Conservation (phyloP, 345 rosid species). For the Eucalyptus curtisii region DNA sequence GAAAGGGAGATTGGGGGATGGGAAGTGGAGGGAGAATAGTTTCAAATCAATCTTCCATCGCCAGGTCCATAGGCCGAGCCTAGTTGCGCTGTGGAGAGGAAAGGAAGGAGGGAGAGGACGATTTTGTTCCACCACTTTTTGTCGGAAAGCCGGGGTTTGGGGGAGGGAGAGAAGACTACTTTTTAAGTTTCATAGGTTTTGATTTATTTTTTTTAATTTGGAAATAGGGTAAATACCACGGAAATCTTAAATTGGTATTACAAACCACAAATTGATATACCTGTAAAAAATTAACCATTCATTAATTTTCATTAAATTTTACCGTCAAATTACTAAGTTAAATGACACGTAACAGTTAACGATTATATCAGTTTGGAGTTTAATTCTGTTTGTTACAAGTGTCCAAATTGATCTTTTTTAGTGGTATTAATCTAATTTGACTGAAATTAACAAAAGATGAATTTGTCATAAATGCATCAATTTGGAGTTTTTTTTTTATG, state of each 20-base stretch:
- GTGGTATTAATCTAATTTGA: too few relatives aligned
- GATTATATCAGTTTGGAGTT: rapidly evolving
- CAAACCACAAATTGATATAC: too few relatives aligned
- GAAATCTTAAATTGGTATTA: too few relatives aligned
- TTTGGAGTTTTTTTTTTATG: too few relatives aligned
- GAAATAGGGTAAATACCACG: too few relatives aligned
- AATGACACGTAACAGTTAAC: too few relatives aligned
- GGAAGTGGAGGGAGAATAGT: neutral
- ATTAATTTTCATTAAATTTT: too few relatives aligned
- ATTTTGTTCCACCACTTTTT: neutral
- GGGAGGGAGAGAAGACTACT: too few relatives aligned
- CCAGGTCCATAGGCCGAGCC: neutral
- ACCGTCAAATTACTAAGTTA: rapidly evolving
- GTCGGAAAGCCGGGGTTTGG: too few relatives aligned
- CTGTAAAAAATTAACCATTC: rapidly evolving
- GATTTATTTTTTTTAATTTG: too few relatives aligned
- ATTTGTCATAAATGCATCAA: rapidly evolving
- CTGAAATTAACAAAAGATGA: rapidly evolving
- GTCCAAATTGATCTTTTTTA: too few relatives aligned
- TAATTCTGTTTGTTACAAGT: rapidly evolving
- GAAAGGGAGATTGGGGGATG: neutral
- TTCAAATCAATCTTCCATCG: neutral
- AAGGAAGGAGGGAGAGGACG: neutral
- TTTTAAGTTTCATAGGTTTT: too few relatives aligned
- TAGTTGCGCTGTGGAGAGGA: neutral